phyloP scores from a whole-genome alignment of 768 basidiomycete genomes.

The Psilocybe sp. region DNA sequence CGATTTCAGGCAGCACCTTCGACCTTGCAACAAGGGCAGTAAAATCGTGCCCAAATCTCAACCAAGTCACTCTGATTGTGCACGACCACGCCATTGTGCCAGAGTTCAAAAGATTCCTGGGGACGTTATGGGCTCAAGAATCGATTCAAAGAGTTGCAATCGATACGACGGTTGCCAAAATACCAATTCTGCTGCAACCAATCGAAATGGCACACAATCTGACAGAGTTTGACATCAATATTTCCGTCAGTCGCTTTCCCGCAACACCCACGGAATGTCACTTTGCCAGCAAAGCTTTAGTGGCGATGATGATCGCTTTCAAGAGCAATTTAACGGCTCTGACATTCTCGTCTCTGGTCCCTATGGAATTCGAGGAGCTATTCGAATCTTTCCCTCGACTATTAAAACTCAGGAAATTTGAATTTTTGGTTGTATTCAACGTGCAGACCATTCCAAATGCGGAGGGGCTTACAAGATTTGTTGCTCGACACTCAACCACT shows the following conservation, averaged over 20 bases:
- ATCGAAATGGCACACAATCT: slow-evolving; percentile 6
- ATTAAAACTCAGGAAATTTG: not conserved
- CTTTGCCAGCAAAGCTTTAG: not conserved
- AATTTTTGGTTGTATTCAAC: slow-evolving; percentile 1
- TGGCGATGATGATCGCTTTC: not conserved
- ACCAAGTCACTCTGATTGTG: slow-evolving; percentile 19
- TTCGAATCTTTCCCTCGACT: not conserved
- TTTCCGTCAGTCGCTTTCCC: slow-evolving; percentile 2
- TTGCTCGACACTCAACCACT: not conserved
- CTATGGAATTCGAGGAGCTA: not conserved
- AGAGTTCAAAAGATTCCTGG: slow-evolving; percentile 14
- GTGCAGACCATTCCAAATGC: not conserved
- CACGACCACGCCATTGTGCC: slow-evolving; percentile 17
- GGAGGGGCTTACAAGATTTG: not conserved
- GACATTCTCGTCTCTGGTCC: slow-evolving; percentile 1
- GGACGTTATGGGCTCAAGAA: slow-evolving; percentile 10
- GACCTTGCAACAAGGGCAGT: slow-evolving; percentile 3
- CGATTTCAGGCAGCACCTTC: not conserved
- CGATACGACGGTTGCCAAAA: slow-evolving; percentile 16
- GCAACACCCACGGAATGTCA: not conserved
- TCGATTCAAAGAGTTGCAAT: slow-evolving; percentile 12
- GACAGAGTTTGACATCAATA: slow-evolving; percentile 1
- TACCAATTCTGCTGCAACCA: slow-evolving; percentile 12
- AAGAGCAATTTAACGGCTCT: not conserved
- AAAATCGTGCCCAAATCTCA: slow-evolving; percentile 12